Percentiles rank a stretch among this genome's conserved stretches.
These are phyloP conservation scores for Dentiscutata heterogama DNA, from an alignment of 371 early-diverging fungal species.

Conservation along the genomic window DNA sequence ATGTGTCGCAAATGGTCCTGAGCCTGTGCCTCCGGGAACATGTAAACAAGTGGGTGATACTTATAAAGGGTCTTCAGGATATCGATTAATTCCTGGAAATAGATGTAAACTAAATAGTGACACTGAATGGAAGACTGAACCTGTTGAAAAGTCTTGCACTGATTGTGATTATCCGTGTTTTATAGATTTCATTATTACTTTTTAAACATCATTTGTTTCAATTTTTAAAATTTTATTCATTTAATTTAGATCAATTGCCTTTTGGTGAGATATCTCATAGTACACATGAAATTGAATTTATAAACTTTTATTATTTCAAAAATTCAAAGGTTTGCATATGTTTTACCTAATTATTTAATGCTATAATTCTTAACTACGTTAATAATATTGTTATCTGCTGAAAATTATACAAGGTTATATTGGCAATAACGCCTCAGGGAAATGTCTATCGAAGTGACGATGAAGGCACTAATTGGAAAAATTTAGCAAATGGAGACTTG, in stretches of 20 bases:
- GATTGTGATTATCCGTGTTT: slow-evolving; percentile 40
- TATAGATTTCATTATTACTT: too few species aligned
- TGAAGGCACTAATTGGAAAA: slow-evolving; percentile 74
- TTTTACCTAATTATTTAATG: not conserved
- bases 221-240: too few species aligned
- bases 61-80: slow-evolving; percentile 88
- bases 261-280: not conserved
- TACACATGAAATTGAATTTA: not conserved
- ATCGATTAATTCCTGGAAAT: slow-evolving; percentile 87
- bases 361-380: not conserved
- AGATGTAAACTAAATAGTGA: slow-evolving; percentile 61
- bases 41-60: slow-evolving; percentile 70
- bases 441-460: slow-evolving; percentile 73
- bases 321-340: not conserved
- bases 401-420: slow-evolving; percentile 46
- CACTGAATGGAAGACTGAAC: slow-evolving; percentile 48
- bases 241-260: not conserved
- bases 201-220: not conserved
- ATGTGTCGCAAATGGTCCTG: slow-evolving; percentile 68
- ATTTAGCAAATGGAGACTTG: slow-evolving; percentile 52
- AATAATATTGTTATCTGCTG: not conserved
- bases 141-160: slow-evolving; percentile 71
- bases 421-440: slow-evolving; percentile 65
- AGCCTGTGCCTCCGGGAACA: slow-evolving; percentile 60
- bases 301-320: not conserved